phyloP scores from a whole-genome alignment of 2,329 filamentous ascomycete genomes.

The Aspergillus fijiensis region DNA sequence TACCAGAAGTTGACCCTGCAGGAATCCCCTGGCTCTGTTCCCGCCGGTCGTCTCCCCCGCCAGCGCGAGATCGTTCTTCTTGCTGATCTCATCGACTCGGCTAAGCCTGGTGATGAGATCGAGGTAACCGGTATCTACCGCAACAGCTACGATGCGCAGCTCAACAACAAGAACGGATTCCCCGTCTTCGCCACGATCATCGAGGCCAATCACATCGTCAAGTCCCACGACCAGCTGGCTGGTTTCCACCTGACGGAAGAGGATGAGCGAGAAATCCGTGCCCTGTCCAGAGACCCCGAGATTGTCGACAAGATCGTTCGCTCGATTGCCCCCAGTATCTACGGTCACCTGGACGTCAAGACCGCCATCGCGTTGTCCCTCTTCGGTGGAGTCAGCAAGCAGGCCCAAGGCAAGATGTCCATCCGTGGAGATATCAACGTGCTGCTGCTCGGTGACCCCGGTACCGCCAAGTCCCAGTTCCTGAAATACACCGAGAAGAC shows the following conservation, averaged over 20 bases:
- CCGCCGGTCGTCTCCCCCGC: constrained; percentile 87
- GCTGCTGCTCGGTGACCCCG: constrained; percentile 89
- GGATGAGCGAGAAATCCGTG: constrained; percentile 87
- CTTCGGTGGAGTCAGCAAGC: constrained; percentile 92
- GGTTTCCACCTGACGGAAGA: constrained; percentile 94
- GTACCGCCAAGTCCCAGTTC: constrained; percentile 96
- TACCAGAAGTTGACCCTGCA: constrained; percentile 98
- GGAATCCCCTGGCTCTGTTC: constrained; percentile 94
- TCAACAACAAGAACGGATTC: constrained; percentile 98
- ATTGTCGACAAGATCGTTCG: constrained; percentile 90
- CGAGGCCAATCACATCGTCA: constrained; percentile 95
- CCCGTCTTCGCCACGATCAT: constrained; percentile 97
- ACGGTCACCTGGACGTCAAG: constrained; percentile 95
- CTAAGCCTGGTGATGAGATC: constrained; percentile 96
- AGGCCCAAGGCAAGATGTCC: constrained; percentile 80
- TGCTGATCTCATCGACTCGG: constrained; percentile 94
- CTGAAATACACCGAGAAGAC: constrained; percentile 98
- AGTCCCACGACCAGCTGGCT: constrained; percentile 94
- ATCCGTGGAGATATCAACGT: constrained; percentile 98
- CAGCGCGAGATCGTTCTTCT: constrained; percentile 92
- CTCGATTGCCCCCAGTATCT: constrained; percentile 95
- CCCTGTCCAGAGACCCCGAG: constrained; percentile 81
- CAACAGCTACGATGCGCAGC: constrained; percentile 95
- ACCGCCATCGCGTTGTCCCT: constrained; percentile 91
- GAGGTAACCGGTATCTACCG: constrained; percentile 96